phyloP scores from a whole-genome alignment of 345 rosid genomes.

The Odontarrhena argentea region DNA sequence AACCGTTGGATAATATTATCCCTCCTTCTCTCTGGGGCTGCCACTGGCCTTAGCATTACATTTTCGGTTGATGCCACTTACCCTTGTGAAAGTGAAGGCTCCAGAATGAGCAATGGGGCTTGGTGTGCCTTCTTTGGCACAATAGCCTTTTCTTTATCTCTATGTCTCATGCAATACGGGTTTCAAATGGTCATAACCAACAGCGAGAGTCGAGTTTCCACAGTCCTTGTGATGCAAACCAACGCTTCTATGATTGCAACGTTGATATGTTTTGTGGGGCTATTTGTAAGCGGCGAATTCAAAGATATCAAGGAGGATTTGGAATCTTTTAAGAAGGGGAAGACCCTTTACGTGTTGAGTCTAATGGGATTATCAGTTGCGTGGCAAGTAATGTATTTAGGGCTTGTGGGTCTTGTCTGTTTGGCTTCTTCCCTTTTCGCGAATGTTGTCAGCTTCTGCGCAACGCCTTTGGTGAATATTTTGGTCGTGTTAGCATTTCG shows the following conservation, averaged over 20 bases:
- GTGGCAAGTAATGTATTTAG: slow-evolving; percentile 43
- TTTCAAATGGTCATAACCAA: slow-evolving; percentile 37
- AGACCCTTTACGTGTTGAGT: slow-evolving; percentile 29
- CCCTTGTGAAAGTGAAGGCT: slow-evolving; percentile 33
- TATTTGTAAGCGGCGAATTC: slow-evolving; percentile 25
- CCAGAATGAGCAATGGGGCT: slow-evolving; percentile 28
- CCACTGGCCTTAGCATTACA: slow-evolving; percentile 46
- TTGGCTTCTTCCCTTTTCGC: slow-evolving; percentile 47
- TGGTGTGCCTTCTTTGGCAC: slow-evolving; percentile 47
- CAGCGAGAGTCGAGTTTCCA: slow-evolving; percentile 20
- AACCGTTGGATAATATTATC: slow-evolving; percentile 52
- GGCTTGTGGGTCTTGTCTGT: slow-evolving; percentile 45
- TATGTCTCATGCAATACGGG: slow-evolving; percentile 48
- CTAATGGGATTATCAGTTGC: slow-evolving; percentile 37
- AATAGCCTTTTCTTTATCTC: slow-evolving; percentile 45
- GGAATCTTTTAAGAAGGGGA: slow-evolving; percentile 32
- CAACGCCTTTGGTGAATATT: slow-evolving; percentile 35
- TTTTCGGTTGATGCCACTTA: slow-evolving; percentile 43
- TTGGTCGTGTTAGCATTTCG: slow-evolving; percentile 36
- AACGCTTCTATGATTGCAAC: slow-evolving; percentile 37
- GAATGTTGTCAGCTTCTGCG: slow-evolving; percentile 37
- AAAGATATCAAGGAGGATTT: slow-evolving; percentile 29
- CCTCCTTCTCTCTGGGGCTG: slow-evolving; percentile 43
- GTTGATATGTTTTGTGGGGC: slow-evolving; percentile 36
- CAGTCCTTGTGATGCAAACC: slow-evolving; percentile 32